Evolutionary conservation across 768 basidiomycete species (phyloP).

Genomic region (Trametes punicea): DNA sequence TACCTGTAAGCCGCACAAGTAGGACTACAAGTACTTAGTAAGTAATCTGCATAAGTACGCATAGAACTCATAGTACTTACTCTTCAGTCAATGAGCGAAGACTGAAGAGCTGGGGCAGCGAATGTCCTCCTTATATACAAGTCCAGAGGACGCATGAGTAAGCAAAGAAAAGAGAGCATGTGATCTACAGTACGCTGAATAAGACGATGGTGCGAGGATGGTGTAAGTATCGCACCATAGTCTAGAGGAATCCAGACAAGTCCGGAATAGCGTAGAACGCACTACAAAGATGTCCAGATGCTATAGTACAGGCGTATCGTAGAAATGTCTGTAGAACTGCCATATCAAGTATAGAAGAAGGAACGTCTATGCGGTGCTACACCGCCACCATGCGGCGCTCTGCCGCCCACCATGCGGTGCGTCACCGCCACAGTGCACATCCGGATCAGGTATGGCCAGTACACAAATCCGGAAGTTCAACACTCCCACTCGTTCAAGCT

Average conservation of each 20-base stretch:
- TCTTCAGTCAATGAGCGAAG: background rate
- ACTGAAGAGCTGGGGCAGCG: background rate
- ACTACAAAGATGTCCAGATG: no score
- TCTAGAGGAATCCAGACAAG: background rate
- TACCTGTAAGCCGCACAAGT: no score
- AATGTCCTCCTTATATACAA: constrained; percentile 2
- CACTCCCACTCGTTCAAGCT: constrained; percentile 11
- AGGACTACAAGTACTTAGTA: no score
- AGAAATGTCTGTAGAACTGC: background rate
- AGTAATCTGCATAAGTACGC: background rate
- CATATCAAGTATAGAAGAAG: background rate
- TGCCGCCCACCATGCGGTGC: no score
- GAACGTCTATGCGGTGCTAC: background rate
- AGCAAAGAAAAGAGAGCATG: background rate
- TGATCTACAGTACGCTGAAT: background rate
- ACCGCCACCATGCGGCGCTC: background rate
- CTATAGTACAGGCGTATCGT: no score
- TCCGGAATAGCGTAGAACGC: no score
- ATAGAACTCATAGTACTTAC: background rate
- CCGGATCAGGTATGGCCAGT: no score
- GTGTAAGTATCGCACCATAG: background rate
- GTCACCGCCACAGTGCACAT: no score
- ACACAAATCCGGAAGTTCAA: background rate
- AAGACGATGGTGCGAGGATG: background rate
- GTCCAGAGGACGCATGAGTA: background rate